phyloP scores from a whole-genome alignment of 306 rosid genomes.

The Prunus davidiana region DNA sequence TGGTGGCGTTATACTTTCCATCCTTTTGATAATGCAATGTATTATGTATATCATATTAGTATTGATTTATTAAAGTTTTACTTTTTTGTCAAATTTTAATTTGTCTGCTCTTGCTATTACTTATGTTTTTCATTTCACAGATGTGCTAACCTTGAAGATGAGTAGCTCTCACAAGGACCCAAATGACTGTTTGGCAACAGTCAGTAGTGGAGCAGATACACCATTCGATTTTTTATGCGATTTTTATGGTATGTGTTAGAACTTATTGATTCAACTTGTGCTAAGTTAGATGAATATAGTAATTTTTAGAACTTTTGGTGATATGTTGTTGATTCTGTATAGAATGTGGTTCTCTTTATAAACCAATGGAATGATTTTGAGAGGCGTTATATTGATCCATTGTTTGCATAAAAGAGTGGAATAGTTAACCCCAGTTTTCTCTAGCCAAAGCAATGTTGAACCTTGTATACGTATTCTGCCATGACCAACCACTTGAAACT shows the following conservation, averaged over 20 bases:
- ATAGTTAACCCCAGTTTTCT: neutral
- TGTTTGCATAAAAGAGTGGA: neutral
- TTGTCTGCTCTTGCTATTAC: neutral
- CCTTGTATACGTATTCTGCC: neutral
- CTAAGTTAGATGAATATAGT: neutral
- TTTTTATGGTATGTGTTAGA: constrained; percentile 20
- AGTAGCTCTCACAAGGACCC: constrained; percentile 30
- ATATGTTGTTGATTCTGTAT: neutral
- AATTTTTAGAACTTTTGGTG: neutral
- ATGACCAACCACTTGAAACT: neutral
- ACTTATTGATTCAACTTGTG: neutral
- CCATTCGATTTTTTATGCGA: constrained; percentile 29
- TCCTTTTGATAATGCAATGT: neutral
- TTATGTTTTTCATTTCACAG: neutral
- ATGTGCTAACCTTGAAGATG: constrained; percentile 22
- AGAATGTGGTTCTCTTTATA: neutral
- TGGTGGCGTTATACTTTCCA: neutral
- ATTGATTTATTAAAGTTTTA: neutral
- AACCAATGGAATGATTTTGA: neutral
- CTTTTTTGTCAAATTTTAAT: too few relatives aligned
- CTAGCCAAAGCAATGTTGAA: neutral
- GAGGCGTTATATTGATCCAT: neutral
- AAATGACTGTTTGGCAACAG: constrained; percentile 33
- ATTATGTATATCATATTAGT: neutral
- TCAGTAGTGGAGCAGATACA: constrained; percentile 34